These are phyloP conservation scores for Paramecium pentaurelia DNA, from an alignment of 73 alveolate species.

Conservation along the genomic window DNA sequence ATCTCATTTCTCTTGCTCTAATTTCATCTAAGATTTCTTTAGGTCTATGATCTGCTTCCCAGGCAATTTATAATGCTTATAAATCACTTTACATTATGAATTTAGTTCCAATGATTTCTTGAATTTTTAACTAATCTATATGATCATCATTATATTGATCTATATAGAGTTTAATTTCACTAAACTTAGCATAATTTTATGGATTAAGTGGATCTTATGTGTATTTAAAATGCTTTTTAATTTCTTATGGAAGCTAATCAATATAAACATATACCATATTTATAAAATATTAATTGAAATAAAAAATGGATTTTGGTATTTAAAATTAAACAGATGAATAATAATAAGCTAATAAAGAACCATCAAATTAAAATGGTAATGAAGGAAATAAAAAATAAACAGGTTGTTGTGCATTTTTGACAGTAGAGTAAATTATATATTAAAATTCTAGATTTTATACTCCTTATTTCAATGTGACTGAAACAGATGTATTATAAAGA, in stretches of 20 bases:
- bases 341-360: background rate
- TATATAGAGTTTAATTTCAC: background rate
- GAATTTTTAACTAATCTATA: background rate
- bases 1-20: background rate
- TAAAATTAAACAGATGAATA: background rate
- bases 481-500: background rate
- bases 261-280: slow-evolving; percentile 24
- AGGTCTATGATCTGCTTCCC: slow-evolving; percentile 38
- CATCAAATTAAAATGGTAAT: background rate
- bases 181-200: background rate
- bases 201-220: background rate
- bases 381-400: background rate
- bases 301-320: background rate
- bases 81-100: slow-evolving; percentile 12
- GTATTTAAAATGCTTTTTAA: background rate
- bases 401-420: background rate
- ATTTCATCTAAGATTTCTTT: background rate
- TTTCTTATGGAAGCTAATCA: background rate
- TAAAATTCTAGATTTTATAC: background rate
- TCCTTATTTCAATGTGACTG: background rate
- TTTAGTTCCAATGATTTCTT: background rate
- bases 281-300: background rate
- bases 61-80: background rate
- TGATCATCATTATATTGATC: background rate
- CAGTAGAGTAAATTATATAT: background rate